Percentiles rank a stretch among this genome's conserved stretches.
Evolutionary conservation across 2,329 filamentous ascomycete species (phyloP).

Genomic region (Alternaria sp.): DNA sequence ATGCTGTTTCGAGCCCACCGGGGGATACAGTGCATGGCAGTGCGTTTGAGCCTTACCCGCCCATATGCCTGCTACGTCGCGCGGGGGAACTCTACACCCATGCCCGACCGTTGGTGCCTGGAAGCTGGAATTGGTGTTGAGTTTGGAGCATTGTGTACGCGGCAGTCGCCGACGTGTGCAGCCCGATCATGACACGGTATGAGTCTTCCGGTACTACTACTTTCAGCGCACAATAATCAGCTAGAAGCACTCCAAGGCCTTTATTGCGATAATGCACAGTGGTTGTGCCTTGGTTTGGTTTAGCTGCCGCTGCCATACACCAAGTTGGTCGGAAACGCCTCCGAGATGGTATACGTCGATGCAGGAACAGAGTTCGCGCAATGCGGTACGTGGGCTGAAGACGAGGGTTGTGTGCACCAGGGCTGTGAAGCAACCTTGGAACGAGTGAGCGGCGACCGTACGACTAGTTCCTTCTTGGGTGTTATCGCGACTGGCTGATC

Average conservation of each 20-base stretch:
- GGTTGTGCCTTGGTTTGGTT: conserved; percentile 17
- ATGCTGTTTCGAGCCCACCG: conserved; percentile 5
- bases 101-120: conserved; percentile 24
- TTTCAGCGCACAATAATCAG: conserved; percentile 22
- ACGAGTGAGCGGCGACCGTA: background rate
- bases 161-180: conserved; percentile 17
- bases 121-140: conserved; percentile 7
- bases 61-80: conserved; percentile 10
- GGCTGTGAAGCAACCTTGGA: background rate
- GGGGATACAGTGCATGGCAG: conserved; percentile 36
- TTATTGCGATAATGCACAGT: conserved; percentile 26
- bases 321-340: conserved; percentile 17
- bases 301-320: conserved; percentile 33
- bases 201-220: conserved; percentile 4
- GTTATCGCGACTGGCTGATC: conserved; percentile 6
- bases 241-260: conserved; percentile 14
- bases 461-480: background rate
- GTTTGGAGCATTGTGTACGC: conserved; percentile 10
- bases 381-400: conserved; percentile 6
- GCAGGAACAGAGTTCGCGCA: conserved; percentile 16
- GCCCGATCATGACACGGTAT: conserved; percentile 10
- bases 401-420: background rate
- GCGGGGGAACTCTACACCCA: background rate
- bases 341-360: conserved; percentile 22
- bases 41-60: conserved; percentile 22